A percentile compares a stretch with the other conserved stretches of the same genome.
phyloP scores from a whole-genome alignment of 2,329 filamentous ascomycete species.

The Pezicula radicicola region DNA sequence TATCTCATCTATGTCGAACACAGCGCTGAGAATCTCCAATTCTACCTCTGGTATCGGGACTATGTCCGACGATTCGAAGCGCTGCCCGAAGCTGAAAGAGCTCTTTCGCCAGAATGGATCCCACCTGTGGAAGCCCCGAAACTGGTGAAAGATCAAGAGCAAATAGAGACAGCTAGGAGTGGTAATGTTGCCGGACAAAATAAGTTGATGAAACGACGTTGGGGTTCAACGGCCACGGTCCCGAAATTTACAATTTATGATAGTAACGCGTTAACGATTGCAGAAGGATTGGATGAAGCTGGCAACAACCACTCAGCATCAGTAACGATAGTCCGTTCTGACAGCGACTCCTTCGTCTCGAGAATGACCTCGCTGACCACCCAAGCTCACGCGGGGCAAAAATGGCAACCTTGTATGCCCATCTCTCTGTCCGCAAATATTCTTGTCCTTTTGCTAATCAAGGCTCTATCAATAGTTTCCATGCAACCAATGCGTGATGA shows the following conservation, averaged over 20 bases:
- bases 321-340: too few relatives aligned
- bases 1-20: slow-evolving; percentile 79
- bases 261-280: too few relatives aligned
- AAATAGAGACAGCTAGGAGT: slow-evolving; percentile 6
- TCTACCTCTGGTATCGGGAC: slow-evolving; percentile 60
- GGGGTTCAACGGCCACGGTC: too few relatives aligned
- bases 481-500: slow-evolving; percentile 78
- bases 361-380: slow-evolving; percentile 6
- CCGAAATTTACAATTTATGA: too few relatives aligned
- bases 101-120: slow-evolving; percentile 69
- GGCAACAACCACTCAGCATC: too few relatives aligned
- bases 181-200: background rate
- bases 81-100: slow-evolving; percentile 39
- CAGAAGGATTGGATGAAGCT: too few relatives aligned
- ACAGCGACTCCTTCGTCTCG: slow-evolving; percentile 2
- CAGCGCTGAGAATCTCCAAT: slow-evolving; percentile 77
- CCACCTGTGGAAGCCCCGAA: slow-evolving; percentile 13
- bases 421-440: background rate
- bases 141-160: slow-evolving; percentile 12
- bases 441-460: background rate
- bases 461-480: slow-evolving; percentile 50
- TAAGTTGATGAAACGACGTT: background rate
- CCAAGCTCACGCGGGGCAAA: slow-evolving; percentile 47
- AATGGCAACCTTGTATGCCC: slow-evolving; percentile 64
- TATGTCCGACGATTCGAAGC: slow-evolving; percentile 47